These are phyloP conservation scores for Incumbomyces lentus DNA, from an alignment of 2,329 filamentous ascomycete genomes.

Conservation along the genomic window DNA sequence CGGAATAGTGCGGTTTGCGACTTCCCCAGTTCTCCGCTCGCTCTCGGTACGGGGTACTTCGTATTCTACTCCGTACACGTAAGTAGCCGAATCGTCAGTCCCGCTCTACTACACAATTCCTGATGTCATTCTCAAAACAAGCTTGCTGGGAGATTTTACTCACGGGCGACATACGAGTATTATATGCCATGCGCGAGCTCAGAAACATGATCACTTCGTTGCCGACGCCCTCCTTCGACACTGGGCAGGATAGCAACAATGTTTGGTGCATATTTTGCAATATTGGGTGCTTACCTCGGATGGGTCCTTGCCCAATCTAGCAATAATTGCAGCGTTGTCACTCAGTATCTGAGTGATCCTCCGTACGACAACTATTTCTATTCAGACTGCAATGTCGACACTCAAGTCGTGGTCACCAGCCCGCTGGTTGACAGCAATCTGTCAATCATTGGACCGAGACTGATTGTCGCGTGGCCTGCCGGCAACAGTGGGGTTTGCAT, in stretches of 20 bases:
- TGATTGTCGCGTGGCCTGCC: conserved; percentile 55
- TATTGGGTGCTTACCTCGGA: neutral
- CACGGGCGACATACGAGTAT: no score
- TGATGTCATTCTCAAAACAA: no score
- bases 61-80: no score
- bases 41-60: no score
- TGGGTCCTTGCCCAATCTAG: neutral
- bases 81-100: no score
- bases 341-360: conserved; percentile 42
- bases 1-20: no score
- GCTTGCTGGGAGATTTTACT: no score
- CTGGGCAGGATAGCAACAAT: neutral
- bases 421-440: conserved; percentile 45
- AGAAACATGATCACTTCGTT: no score
- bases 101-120: no score
- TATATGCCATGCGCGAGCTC: no score
- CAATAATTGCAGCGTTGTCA: conserved; percentile 24
- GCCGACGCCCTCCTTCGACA: no score
- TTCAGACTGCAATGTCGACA: conserved; percentile 50
- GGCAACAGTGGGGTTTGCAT: conserved; percentile 52
- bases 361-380: conserved; percentile 58
- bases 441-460: conserved; percentile 45
- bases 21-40: no score
- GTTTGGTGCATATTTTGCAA: neutral
- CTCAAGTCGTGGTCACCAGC: conserved; percentile 52